These are phyloP conservation scores for Dendrobium huoshanense DNA, from an alignment of 106 monocot species.

Conservation along the genomic window DNA sequence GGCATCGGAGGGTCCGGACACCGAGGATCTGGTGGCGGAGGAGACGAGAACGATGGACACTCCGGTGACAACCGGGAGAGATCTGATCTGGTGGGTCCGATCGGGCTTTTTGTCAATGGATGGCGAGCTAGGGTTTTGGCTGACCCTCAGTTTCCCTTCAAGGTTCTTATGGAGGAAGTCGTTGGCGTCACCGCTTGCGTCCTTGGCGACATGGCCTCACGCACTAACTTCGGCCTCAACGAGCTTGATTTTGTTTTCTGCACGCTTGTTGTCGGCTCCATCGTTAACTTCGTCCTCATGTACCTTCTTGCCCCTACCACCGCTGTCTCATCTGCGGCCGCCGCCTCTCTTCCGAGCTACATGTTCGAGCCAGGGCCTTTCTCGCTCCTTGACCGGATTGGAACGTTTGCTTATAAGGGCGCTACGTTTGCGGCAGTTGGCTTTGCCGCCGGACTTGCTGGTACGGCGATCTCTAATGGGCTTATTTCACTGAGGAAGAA, in stretches of 20 bases:
- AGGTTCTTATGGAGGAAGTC: slow-evolving; percentile 73
- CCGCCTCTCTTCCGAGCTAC: slow-evolving; percentile 38
- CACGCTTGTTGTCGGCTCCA: slow-evolving; percentile 66
- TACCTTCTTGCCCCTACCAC: slow-evolving; percentile 51
- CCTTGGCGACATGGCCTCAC: slow-evolving; percentile 70
- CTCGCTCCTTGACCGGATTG: slow-evolving; percentile 22
- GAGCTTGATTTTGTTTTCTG: slow-evolving; percentile 84
- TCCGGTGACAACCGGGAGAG: not conserved
- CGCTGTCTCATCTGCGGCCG: slow-evolving; percentile 12
- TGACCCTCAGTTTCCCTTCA: slow-evolving; percentile 64
- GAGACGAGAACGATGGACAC: slow-evolving; percentile 9
- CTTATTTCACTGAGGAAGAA: slow-evolving; percentile 47
- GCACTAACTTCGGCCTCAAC: slow-evolving; percentile 67
- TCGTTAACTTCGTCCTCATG: slow-evolving; percentile 62
- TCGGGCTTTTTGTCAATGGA: slow-evolving; percentile 41
- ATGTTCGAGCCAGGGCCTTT: slow-evolving; percentile 56
- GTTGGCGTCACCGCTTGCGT: slow-evolving; percentile 57
- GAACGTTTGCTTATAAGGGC: slow-evolving; percentile 54
- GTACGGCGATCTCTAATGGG: slow-evolving; percentile 53
- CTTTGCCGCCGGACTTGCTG: slow-evolving; percentile 49
- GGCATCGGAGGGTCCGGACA: slow-evolving; percentile 2
- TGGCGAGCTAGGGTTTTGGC: slow-evolving; percentile 55
- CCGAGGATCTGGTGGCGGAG: not conserved
- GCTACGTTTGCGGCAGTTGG: slow-evolving; percentile 45
- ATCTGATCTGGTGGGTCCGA: slow-evolving; percentile 12